Evolutionary conservation across 78 protist genomes (phyloP), one percentile per base, ranked within the genome.

Genomic region (Emiliania huxleyi): DNA sequence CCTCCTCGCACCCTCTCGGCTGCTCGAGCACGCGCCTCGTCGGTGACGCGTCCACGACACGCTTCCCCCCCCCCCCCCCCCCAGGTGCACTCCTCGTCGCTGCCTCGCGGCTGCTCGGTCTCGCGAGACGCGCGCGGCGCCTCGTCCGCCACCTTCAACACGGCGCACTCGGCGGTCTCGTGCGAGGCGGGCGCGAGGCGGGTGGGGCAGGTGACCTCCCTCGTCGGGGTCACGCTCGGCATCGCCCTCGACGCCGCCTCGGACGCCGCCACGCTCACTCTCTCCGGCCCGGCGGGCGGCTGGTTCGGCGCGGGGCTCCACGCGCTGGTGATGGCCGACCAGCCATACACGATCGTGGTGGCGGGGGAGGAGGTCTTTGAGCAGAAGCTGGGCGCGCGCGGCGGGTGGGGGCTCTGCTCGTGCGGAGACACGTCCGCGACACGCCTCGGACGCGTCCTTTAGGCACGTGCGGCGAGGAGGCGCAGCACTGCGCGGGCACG

Each of bases 301-400:
- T 88, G 91, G 91, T 88, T 56, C 91, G 91, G 91, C 77, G 91
- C 56, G 38, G 91, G 81, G 81, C 38, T 88, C 52, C 1, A 25
- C 33, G 91, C 46, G 21, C 25, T 22, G 48, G 1, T 6, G 46
- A 52, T 56, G 91, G 45, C 46, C 26, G 79, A 52, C 91, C 33
- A 12, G 91, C 91, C 91, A 23, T 88, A 88, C 91, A 38, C 91
- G n/a, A 35, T 88, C 91, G 15, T 38, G 49, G 91, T 40, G 21
- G 0, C 0, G 69, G 88, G 38, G 2, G 6, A 6, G 6, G 88
- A 52, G 29, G 88, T 43, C 46, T 21, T 44, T 23, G 88, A 81
- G 88, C 88, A 26, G 38, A 40, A 81, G 52, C 3, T 81, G 2
- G 88, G n/a, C n/a, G n/a, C n/a, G n/a, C n/a, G n/a, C n/a, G n/a